Conservation (phyloP, 495 filamentous ascomycete genomes). For the Aspergillus steynii region DNA sequence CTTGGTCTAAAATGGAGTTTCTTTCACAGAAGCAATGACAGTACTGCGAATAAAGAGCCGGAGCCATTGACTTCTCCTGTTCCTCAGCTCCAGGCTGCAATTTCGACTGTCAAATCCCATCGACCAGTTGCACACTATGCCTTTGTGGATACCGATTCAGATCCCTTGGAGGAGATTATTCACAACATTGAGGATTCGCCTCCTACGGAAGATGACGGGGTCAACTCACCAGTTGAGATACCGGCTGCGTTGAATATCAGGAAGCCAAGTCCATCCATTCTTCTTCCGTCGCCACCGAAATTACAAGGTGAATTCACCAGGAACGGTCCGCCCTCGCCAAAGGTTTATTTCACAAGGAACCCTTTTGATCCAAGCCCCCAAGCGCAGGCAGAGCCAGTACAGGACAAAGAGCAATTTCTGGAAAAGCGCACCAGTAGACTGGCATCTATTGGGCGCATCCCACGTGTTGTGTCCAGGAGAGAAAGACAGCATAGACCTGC, state of each 20-base stretch:
- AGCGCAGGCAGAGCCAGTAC: slow-evolving; percentile 12
- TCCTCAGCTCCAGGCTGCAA: slow-evolving; percentile 39
- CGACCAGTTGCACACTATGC: slow-evolving; percentile 76
- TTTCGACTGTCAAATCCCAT: slow-evolving; percentile 35
- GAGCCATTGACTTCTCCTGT: slow-evolving; percentile 16
- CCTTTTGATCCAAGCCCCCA: slow-evolving; percentile 17
- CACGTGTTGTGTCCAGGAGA: slow-evolving; percentile 73
- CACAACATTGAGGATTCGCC: slow-evolving; percentile 57
- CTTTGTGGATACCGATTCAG: slow-evolving; percentile 73
- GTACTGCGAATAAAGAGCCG: slow-evolving; percentile 15
- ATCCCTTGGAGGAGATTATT: slow-evolving; percentile 65
- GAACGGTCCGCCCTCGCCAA: slow-evolving; percentile 39
- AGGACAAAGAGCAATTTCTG: slow-evolving; percentile 10
- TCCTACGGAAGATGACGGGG: slow-evolving; percentile 39
- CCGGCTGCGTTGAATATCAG: slow-evolving; percentile 37
- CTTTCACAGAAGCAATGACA: slow-evolving; percentile 60
- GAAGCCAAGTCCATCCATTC: slow-evolving; percentile 48
- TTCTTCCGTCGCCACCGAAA: slow-evolving; percentile 56
- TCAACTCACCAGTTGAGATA: slow-evolving; percentile 25
- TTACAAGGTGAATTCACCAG: slow-evolving; percentile 45
- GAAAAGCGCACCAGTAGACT: slow-evolving; percentile 48
- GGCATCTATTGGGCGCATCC: slow-evolving; percentile 86
- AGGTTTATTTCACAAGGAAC: slow-evolving; percentile 39
- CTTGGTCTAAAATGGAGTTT: slow-evolving; percentile 75
- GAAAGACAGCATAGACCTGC: slow-evolving; percentile 69